These are phyloP conservation scores for Dactylis glomerata DNA, from an alignment of 176 grass and related monocot genomes.

Conservation along the genomic window DNA sequence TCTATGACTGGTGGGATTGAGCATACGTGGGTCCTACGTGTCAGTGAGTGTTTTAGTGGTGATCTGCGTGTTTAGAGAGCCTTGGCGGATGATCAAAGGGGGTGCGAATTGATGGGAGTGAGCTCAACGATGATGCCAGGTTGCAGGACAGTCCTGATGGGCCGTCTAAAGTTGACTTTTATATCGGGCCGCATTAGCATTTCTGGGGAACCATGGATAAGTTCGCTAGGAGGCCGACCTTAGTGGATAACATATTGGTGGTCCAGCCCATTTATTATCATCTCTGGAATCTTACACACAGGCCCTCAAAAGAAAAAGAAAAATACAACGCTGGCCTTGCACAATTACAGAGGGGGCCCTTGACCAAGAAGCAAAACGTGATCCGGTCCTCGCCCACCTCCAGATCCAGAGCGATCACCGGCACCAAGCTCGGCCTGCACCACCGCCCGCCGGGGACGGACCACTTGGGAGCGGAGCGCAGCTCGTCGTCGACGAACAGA, in stretches of 20 bases:
- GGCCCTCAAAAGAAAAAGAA: too few relatives aligned
- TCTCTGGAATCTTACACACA: too few relatives aligned
- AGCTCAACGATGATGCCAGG: background rate
- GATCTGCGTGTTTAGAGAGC: background rate
- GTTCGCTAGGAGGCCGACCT: background rate
- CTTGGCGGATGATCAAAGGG: constrained; percentile 1
- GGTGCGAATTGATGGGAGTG: constrained; percentile 15
- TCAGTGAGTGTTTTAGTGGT: background rate
- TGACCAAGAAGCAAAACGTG: too few relatives aligned
- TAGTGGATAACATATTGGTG: background rate
- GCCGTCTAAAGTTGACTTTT: background rate
- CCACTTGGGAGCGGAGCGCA: too few relatives aligned
- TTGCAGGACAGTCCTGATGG: background rate
- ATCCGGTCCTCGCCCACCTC: too few relatives aligned
- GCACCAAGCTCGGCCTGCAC: too few relatives aligned
- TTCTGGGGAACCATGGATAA: background rate
- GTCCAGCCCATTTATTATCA: too few relatives aligned
- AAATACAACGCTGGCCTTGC: too few relatives aligned
- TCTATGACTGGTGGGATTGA: constrained; percentile 23
- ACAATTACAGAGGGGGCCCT: too few relatives aligned
- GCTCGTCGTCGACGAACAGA: too few relatives aligned
- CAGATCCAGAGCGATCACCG: too few relatives aligned
- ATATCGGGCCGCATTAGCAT: background rate
- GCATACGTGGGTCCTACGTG: background rate
- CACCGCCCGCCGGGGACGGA: too few relatives aligned